Evolutionary conservation across 495 filamentous ascomycete species (phyloP).

Genomic region (Hypoxylon intermedium): DNA sequence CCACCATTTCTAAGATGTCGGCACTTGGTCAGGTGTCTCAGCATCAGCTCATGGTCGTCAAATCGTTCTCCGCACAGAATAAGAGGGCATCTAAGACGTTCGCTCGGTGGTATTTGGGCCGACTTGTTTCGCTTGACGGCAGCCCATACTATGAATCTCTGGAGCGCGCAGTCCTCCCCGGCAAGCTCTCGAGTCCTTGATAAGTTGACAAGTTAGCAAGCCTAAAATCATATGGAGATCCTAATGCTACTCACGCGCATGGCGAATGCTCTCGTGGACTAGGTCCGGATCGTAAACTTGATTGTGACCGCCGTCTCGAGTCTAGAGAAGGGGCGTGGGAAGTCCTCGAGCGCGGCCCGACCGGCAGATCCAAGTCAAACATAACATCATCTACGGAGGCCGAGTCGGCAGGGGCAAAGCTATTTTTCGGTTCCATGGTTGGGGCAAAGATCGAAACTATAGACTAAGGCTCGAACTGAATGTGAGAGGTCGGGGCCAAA

Average conservation of each 20-base stretch:
- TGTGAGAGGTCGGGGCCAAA: constrained; percentile 37
- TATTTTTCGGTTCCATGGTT: constrained; percentile 41
- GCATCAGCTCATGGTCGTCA: constrained; percentile 54
- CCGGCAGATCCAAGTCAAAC: constrained; percentile 38
- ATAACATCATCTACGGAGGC: constrained; percentile 28
- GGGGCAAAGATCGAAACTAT: constrained; percentile 17
- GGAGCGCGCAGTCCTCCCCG: constrained; percentile 53
- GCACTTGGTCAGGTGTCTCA: constrained; percentile 53
- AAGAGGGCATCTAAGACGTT: constrained; percentile 54
- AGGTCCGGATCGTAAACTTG: constrained; percentile 33
- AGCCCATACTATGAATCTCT: constrained; percentile 59
- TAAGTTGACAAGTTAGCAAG: constrained; percentile 45
- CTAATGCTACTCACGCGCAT: constrained; percentile 43
- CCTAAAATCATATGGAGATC: neutral
- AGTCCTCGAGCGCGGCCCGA: constrained; percentile 26
- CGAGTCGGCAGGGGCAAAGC: constrained; percentile 35
- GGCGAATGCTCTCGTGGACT: constrained; percentile 28
- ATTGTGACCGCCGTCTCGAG: constrained; percentile 36
- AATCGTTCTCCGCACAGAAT: constrained; percentile 50
- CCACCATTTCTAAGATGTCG: constrained; percentile 51
- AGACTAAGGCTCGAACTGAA: constrained; percentile 37
- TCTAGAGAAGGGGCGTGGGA: constrained; percentile 19
- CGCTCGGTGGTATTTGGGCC: constrained; percentile 48
- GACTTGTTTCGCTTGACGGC: constrained; percentile 57
- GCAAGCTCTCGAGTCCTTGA: constrained; percentile 50